Conservation (phyloP, 306 rosid species). For the Medicago ruthenica region DNA sequence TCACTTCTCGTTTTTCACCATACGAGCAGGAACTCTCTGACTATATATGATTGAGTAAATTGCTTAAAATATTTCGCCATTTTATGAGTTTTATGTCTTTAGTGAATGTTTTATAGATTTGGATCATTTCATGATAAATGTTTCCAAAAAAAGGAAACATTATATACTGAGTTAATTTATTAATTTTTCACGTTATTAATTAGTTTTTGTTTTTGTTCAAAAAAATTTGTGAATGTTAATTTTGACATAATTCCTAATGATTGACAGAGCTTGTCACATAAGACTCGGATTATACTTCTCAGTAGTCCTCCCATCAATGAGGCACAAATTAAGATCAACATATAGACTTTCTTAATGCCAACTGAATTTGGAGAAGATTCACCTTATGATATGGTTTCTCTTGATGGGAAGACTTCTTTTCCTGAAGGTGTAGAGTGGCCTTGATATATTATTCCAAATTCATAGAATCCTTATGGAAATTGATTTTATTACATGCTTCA, state of each 20-base stretch:
- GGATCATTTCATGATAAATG: neutral
- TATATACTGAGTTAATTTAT: too few species aligned
- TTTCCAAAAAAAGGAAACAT: too few species aligned
- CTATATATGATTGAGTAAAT: slow-evolving; percentile 15
- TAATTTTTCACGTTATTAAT: too few species aligned
- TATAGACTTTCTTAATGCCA: slow-evolving; percentile 54
- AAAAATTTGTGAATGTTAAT: neutral
- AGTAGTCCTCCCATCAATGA: slow-evolving; percentile 65
- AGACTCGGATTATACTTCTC: slow-evolving; percentile 70
- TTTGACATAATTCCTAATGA: slow-evolving; percentile 27
- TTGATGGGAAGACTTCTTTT: slow-evolving; percentile 45
- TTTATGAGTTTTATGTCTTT: neutral
- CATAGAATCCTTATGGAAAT: too few species aligned
- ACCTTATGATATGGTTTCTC: slow-evolving; percentile 37
- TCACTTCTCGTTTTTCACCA: slow-evolving; percentile 9
- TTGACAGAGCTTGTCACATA: slow-evolving; percentile 67
- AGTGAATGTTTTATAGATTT: neutral
- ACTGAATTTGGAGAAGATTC: slow-evolving; percentile 61
- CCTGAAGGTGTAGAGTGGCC: neutral
- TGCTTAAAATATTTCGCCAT: neutral
- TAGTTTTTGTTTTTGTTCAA: too few species aligned
- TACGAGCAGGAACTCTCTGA: neutral
- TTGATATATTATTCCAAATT: too few species aligned
- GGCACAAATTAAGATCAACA: slow-evolving; percentile 44
- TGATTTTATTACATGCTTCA: too few species aligned